Evolutionary conservation across 2,329 filamentous ascomycete species (phyloP).

Genomic region (Mariannaea sp.): DNA sequence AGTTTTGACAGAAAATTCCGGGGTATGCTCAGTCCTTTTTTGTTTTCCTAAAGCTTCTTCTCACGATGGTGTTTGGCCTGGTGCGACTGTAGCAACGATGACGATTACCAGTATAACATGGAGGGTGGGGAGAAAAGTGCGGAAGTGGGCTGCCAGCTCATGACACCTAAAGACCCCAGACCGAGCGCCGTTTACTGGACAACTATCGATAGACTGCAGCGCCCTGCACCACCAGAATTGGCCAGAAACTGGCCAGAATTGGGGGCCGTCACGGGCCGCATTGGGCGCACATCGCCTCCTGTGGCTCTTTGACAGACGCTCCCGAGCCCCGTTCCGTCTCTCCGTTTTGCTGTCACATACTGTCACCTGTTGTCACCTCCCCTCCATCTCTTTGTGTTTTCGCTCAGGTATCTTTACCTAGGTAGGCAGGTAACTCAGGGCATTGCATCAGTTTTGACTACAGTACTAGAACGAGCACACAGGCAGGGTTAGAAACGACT

Average conservation of each 20-base stretch:
- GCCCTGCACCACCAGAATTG: conserved; percentile 4
- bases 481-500: conserved; percentile 2
- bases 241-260: too few species aligned
- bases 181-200: conserved; percentile 34
- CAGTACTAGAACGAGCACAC: neutral
- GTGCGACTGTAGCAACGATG: conserved; percentile 9
- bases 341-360: too few species aligned
- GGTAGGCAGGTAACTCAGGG: too few species aligned
- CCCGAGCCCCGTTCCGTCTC: conserved; percentile 9
- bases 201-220: conserved; percentile 35
- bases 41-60: neutral
- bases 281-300: conserved; percentile 19
- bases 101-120: too few species aligned
- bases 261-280: conserved; percentile 4
- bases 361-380: conserved; percentile 2
- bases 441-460: too few species aligned
- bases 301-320: conserved; percentile 20
- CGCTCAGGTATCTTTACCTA: too few species aligned
- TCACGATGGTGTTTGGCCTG: conserved; percentile 27
- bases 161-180: conserved; percentile 21
- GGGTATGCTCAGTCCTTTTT: conserved; percentile 29
- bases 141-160: conserved; percentile 31
- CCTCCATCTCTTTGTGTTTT: neutral
- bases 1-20: neutral
- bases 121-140: conserved; percentile 21